These are phyloP conservation scores for Middelhovenomyces tepae DNA, from an alignment of 805 yeast genomes.

Conservation along the genomic window DNA sequence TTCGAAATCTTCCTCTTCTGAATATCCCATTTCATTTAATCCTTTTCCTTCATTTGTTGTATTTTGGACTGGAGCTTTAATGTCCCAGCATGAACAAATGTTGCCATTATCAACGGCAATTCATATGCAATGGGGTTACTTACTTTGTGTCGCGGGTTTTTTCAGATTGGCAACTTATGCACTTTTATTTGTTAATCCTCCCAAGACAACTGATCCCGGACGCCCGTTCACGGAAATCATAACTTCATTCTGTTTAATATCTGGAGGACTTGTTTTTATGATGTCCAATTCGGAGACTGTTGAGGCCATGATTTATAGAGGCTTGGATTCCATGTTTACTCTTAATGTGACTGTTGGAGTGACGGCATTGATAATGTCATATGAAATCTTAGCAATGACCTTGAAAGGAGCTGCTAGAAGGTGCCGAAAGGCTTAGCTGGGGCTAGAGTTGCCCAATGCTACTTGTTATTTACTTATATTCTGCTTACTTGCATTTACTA, in stretches of 20 bases:
- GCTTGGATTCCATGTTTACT: conserved; percentile 82
- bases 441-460: no score
- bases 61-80: conserved; percentile 91
- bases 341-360: conserved; percentile 78
- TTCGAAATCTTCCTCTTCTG: conserved; percentile 13
- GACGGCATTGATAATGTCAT: conserved; percentile 72
- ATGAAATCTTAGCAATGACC: conserved; percentile 65
- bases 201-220: conserved; percentile 35
- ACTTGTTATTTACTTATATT: no score
- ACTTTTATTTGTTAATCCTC: conserved; percentile 38
- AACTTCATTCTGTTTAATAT: conserved; percentile 65
- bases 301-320: conserved; percentile 71
- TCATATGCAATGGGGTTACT: conserved; percentile 88
- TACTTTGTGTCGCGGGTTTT: conserved; percentile 73
- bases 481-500: no score
- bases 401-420: no score
- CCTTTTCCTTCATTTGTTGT: conserved; percentile 92
- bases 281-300: conserved; percentile 83
- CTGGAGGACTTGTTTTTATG: conserved; percentile 91
- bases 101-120: conserved; percentile 66
- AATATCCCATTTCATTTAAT: conserved; percentile 56
- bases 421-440: no score
- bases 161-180: conserved; percentile 61
- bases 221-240: conserved; percentile 84
- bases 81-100: conserved; percentile 92